Conservation (phyloP, 192 early-diverging fungal species). For the Powellomyces hirtus region DNA sequence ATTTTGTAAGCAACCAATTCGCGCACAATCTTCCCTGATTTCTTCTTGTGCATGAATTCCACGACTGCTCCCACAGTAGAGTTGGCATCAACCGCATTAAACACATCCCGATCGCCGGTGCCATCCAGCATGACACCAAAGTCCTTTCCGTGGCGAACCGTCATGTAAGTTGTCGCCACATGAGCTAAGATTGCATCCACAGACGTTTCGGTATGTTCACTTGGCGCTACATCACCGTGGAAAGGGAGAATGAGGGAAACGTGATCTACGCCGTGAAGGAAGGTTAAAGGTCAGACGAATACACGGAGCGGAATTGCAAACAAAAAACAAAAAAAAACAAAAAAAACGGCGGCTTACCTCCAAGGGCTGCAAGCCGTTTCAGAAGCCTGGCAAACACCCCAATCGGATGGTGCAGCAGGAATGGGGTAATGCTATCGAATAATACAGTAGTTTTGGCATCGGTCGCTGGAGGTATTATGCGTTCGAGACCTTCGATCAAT, state of each 20-base stretch:
- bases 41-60: constrained; percentile 44
- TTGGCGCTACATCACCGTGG: constrained; percentile 31
- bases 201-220: constrained; percentile 23
- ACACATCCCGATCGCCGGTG: constrained; percentile 24
- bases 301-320: neutral
- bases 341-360: neutral
- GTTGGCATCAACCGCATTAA: constrained; percentile 18
- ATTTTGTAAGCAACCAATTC: constrained; percentile 17
- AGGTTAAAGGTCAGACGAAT: neutral
- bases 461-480: neutral
- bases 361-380: constrained; percentile 3
- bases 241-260: constrained; percentile 32
- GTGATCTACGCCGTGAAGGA: constrained; percentile 15
- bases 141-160: constrained; percentile 19
- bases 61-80: constrained; percentile 18
- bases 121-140: constrained; percentile 12
- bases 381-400: constrained; percentile 1
- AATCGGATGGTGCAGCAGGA: neutral
- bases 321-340: too few species aligned
- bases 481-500: neutral
- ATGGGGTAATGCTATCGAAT: constrained; percentile 18
- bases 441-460: constrained; percentile 3
- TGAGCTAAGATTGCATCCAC: neutral
- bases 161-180: constrained; percentile 10
- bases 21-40: constrained; percentile 45